Base-by-base conservation (phyloP, 2,329 filamentous ascomycete species). In the Aspergillus oerlinghausenensis region DNA sequence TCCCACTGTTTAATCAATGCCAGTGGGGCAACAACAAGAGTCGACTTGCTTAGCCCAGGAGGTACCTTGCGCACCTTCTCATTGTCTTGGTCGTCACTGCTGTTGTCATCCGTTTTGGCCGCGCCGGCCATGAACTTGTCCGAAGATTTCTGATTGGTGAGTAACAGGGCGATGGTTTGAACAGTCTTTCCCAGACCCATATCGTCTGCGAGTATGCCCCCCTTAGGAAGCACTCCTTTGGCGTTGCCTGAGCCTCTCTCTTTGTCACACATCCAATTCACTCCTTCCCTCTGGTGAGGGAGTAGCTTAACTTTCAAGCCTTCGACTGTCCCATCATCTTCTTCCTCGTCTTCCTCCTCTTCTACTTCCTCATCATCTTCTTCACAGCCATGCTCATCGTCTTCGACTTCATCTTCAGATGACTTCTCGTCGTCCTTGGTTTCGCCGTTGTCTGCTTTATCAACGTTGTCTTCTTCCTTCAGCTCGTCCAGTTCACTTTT, bases 1-100 rank as follows among this genome's bases (percentile, higher is more conserved):
- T 99, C 94, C 94, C 94, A 99, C 73, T 99, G 94, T 65, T 94
- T 89, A 76, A 99, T 97, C 48, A 99, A 80, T 6, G 94, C 93
- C 29, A 99, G 78, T 0, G 94, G 94, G 1, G 94, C 94, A 52
- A 99, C 90, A 7, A 99, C 92, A 10, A 99, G 80, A 0, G 94
- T 99, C 9, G 87, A 86, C 70, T 89, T 92, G 64, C 88, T 85
- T 25, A 92, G 78, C 7, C 82, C 80, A 6, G 84, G 81, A 19
- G 86, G 84, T n/a, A 88, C 79, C 70, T 87, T 89, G 69, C 87
- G 88, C 77, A 87, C 70, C 35, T 70, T 63, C 49, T 68, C 63
- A 52, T 70, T 67, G 57, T 73, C 63, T 25, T 65, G 67, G 54
- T 65, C 80, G 56, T 75, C 75, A 0, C 79, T 79, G 40, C 83